Percentiles rank a stretch among this genome's conserved stretches.
Evolutionary conservation across 2,329 filamentous ascomycete species (phyloP).

Genomic region (Ilyonectria sp.): DNA sequence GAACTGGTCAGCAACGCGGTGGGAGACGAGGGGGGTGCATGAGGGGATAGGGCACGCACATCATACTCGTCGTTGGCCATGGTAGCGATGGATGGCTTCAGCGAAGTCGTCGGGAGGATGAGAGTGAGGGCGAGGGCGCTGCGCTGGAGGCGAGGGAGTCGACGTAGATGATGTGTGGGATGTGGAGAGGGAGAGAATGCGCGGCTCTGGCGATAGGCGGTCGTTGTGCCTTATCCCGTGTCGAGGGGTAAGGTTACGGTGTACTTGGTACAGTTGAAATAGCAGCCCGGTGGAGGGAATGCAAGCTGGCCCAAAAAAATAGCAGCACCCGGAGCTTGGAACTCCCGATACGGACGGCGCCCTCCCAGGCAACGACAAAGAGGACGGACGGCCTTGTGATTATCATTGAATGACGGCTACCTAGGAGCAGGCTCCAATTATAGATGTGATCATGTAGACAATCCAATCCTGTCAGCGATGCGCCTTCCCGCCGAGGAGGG

Average conservation of each 20-base stretch:
- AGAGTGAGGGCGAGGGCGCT: conserved; percentile 39
- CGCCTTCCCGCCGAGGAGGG: neutral
- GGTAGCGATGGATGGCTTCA: conserved; percentile 57
- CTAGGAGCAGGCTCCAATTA: conserved; percentile 14
- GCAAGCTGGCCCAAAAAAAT: conserved; percentile 48
- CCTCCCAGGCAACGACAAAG: conserved; percentile 42
- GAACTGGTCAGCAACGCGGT: conserved; percentile 50
- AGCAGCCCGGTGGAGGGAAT: conserved; percentile 39
- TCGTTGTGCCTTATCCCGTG: conserved; percentile 47
- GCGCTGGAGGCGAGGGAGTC: conserved; percentile 46
- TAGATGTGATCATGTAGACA: neutral
- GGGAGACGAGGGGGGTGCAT: conserved; percentile 38
- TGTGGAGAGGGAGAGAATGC: conserved; percentile 53
- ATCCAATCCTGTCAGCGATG: neutral
- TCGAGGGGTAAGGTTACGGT: conserved; percentile 46
- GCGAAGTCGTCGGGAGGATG: conserved; percentile 34
- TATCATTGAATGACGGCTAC: neutral
- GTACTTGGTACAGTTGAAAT: conserved; percentile 30
- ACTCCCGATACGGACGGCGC: conserved; percentile 21
- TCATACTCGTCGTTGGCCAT: conserved; percentile 99
- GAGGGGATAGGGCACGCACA: conserved; percentile 71
- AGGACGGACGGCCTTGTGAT: conserved; percentile 5
- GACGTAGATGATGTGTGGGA: conserved; percentile 50
- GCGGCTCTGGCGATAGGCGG: conserved; percentile 52
- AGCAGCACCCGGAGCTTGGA: conserved; percentile 34